Evolutionary conservation across 2,329 filamentous ascomycete genomes (phyloP), one percentile per base, ranked within the genome.

Genomic region (Clonostachys chloroleuca): DNA sequence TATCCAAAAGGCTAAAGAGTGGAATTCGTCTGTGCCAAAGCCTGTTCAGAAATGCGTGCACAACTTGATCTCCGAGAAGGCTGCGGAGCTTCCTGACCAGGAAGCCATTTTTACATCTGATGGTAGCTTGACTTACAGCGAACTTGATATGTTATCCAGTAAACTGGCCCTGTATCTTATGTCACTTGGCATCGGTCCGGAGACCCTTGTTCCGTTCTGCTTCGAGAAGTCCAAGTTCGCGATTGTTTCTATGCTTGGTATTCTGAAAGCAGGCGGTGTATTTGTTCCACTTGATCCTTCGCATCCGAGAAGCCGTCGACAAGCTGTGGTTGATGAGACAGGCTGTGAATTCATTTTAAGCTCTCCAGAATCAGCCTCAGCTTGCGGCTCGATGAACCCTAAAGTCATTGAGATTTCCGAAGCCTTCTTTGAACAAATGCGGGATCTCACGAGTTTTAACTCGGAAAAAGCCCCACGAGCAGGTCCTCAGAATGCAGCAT

Each of bases 121-220:
- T 10, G 50, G 39, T 37, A 46, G 39, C 12, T 46, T 14, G 39
- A 44, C 42, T 8, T 48, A 48, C 24, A 24, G 35, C 7, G 46
- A 48, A 16, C 46, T 48, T 14, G 46, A 48, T 18, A 14, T 12
- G 9, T 17, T 44, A 17, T 48, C 46, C 2, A 16, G 14, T n/a
- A n/a, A 44, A 13, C 13, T 48, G 4, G 46, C 42, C 2, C 42
- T 40, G 5, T 14, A 51, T 13, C 40, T 55, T 6, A 34, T 36
- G n/a, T 18, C 5, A 6, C 35, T 46, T 13, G 61, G 61, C 8
- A 54, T 69, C 13, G 36, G 48, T 3, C 55, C 54, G 2, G 62
- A 44, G 48, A 58, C 42, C 12, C 18, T 43, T n/a, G 42, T 44
- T n/a, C 24, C 17, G 3, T 33, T 44, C 18, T 44, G 42, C 20